Evolutionary conservation across 148 eudicot genomes (phyloP).

Genomic region (Drosera capensis): DNA sequence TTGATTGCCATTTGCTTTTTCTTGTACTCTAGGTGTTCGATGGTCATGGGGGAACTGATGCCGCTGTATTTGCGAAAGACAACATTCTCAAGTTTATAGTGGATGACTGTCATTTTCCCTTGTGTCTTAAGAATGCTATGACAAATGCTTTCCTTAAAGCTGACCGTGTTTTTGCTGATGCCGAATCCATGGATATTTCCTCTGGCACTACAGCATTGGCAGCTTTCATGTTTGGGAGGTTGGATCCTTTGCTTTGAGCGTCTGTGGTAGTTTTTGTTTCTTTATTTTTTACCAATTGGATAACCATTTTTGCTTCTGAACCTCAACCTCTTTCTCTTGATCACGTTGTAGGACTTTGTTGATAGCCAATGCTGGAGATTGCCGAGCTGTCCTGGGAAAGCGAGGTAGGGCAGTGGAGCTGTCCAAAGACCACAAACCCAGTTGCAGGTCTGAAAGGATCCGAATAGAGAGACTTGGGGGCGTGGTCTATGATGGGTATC

Average conservation of each 20-base stretch:
- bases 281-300: neutral
- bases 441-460: conserved; percentile 32
- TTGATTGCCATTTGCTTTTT: neutral
- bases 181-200: conserved; percentile 36
- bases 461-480: conserved; percentile 50
- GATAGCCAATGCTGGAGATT: conserved; percentile 50
- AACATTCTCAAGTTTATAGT: conserved; percentile 45
- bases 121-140: conserved; percentile 29
- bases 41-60: conserved; percentile 66
- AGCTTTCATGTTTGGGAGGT: conserved; percentile 48
- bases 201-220: conserved; percentile 66
- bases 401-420: conserved; percentile 49
- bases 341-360: conserved; percentile 25
- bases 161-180: conserved; percentile 45
- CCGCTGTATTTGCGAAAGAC: conserved; percentile 37
- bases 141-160: conserved; percentile 52
- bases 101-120: conserved; percentile 36
- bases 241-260: conserved; percentile 3
- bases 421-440: conserved; percentile 59
- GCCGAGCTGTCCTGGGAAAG: conserved; percentile 46
- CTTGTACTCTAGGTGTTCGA: conserved; percentile 36
- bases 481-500: conserved; percentile 43
- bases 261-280: neutral
- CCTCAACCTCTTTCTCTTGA: neutral
- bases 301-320: neutral